phyloP scores from a whole-genome alignment of 805 yeast genomes.

The Candida endomychidarum region DNA sequence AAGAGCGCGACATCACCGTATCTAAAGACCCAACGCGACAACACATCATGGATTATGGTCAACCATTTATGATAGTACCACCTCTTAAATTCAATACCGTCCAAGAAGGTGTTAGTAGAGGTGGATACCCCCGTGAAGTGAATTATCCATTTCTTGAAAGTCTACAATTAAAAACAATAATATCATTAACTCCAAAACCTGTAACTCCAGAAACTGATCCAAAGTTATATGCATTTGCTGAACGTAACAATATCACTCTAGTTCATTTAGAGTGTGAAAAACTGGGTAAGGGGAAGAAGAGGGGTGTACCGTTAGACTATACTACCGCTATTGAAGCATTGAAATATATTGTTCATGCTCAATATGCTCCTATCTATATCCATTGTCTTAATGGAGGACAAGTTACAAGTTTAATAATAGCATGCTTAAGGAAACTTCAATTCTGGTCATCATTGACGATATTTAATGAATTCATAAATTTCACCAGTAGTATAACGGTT shows the following conservation, averaged over 20 bases:
- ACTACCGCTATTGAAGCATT: constrained; percentile 59
- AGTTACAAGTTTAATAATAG: constrained; percentile 78
- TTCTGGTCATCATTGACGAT: constrained; percentile 90
- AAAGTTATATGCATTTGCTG: constrained; percentile 51
- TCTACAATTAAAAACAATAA: constrained; percentile 64
- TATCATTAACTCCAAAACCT: constrained; percentile 79
- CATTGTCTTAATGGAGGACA: constrained; percentile 92
- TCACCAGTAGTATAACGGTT: constrained; percentile 72
- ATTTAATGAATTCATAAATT: constrained; percentile 78
- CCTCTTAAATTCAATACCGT: constrained; percentile 78
- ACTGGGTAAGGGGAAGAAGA: constrained; percentile 75
- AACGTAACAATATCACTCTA: constrained; percentile 51
- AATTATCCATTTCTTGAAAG: constrained; percentile 68
- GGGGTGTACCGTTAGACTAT: constrained; percentile 78
- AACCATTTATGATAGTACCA: constrained; percentile 48
- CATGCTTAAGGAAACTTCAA: constrained; percentile 78
- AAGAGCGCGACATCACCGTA: too few species aligned
- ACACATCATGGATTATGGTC: constrained; percentile 17
- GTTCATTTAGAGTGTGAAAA: constrained; percentile 68
- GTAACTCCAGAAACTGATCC: constrained; percentile 55
- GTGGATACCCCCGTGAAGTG: constrained; percentile 80
- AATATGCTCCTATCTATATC: constrained; percentile 68
- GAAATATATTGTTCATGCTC: constrained; percentile 57
- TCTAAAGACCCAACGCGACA: too few species aligned
- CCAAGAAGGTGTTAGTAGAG: constrained; percentile 71